A percentile compares a stretch with the other conserved stretches of the same genome.
Evolutionary conservation across 1,284 basidiomycete genomes (phyloP).

Genomic region (Earliella scabrosa): DNA sequence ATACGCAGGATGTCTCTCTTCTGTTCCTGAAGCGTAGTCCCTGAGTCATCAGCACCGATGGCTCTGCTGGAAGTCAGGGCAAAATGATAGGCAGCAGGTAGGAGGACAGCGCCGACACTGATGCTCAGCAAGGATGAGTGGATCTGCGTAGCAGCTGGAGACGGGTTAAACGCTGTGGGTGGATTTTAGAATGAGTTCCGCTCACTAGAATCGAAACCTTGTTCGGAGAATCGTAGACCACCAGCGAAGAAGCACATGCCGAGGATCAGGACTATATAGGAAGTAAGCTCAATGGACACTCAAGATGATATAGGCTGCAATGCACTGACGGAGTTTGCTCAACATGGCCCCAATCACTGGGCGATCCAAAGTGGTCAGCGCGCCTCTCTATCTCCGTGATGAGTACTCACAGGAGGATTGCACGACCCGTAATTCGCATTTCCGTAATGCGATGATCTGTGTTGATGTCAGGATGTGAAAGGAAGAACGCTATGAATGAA

Average conservation of each 20-base stretch:
- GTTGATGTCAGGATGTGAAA: background rate
- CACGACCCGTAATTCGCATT: constrained; percentile 85
- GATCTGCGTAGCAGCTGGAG: constrained; percentile 73
- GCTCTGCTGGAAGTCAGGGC: constrained; percentile 44
- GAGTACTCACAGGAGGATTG: constrained; percentile 62
- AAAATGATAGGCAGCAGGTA: constrained; percentile 81
- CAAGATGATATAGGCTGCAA: background rate
- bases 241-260: constrained; percentile 87
- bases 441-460: constrained; percentile 78
- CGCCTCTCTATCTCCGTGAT: background rate
- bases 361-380: background rate
- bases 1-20: constrained; percentile 71
- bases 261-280: constrained; percentile 46
- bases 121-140: constrained; percentile 85
- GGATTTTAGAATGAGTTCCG: constrained; percentile 1
- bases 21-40: constrained; percentile 34
- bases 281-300: background rate
- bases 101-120: constrained; percentile 77
- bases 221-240: constrained; percentile 76
- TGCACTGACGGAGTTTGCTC: constrained; percentile 68
- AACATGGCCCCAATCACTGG: constrained; percentile 81
- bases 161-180: background rate
- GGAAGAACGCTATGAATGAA: no score
- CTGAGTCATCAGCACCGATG: constrained; percentile 30
- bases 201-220: constrained; percentile 76